Evolutionary conservation across 129 eudicot species (phyloP).

Genomic region (Pittosporum tobira): DNA sequence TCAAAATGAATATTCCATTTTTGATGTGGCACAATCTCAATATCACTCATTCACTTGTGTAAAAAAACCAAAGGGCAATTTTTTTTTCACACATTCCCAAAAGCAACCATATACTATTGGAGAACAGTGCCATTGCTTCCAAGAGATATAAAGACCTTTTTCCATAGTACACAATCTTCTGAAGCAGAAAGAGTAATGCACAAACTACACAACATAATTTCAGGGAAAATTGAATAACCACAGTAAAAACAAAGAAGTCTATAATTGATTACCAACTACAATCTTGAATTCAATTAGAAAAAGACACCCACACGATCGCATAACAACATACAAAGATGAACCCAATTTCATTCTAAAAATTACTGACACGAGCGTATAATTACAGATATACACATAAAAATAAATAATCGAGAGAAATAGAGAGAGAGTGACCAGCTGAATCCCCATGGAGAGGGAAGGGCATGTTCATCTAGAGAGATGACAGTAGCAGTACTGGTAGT

Average conservation of each 20-base stretch:
- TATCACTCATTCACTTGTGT: no score
- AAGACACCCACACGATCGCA: no score
- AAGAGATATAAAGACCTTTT: no score
- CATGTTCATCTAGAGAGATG: constrained; percentile 1
- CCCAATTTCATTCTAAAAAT: no score
- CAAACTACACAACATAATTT: neutral
- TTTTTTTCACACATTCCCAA: neutral
- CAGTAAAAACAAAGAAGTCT: neutral
- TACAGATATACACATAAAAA: neutral
- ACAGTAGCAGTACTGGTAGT: constrained; percentile 10
- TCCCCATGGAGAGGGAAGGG: constrained; percentile 38
- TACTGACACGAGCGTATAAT: neutral
- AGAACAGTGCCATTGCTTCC: no score
- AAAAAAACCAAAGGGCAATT: no score
- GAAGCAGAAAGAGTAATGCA: neutral
- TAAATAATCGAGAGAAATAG: neutral
- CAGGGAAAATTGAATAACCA: neutral
- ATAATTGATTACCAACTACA: constrained; percentile 1
- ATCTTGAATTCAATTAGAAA: neutral
- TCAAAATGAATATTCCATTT: no score
- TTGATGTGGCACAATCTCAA: no score
- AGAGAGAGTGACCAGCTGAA: constrained; percentile 48
- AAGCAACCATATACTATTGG: neutral
- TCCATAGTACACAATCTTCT: neutral
- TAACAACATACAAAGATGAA: no score